Conservation (phyloP, 352 stramenopile species). For the Detonula confervacea region DNA sequence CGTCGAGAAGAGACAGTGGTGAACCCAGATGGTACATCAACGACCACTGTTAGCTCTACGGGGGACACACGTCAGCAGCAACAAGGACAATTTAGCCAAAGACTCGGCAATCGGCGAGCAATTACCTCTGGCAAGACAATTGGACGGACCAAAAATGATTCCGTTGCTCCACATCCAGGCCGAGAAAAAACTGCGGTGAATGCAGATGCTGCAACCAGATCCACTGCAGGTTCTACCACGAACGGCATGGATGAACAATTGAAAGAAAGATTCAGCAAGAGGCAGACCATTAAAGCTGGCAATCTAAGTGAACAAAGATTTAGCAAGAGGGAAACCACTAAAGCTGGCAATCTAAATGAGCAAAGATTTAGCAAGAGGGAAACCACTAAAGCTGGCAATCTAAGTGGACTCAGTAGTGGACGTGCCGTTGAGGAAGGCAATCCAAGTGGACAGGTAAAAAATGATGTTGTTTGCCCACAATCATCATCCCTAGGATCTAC, state of each 20-base stretch:
- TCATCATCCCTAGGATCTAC: neutral
- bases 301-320: neutral
- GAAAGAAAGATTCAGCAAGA: neutral
- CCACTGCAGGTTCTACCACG: too few relatives aligned
- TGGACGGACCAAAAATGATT: conserved; percentile 8
- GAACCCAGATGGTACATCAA: conserved; percentile 43
- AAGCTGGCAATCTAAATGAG: neutral
- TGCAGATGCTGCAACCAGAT: too few relatives aligned
- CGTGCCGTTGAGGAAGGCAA: too few relatives aligned
- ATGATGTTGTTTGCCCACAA: neutral
- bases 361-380: neutral
- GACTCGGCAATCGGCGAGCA: too few relatives aligned
- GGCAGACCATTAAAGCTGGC: neutral
- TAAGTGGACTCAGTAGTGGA: too few relatives aligned
- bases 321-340: neutral
- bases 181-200: too few relatives aligned
- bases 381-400: neutral
- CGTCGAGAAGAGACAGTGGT: conserved; percentile 27
- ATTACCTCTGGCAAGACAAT: neutral
- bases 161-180: neutral
- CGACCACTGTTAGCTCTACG: conserved; percentile 24
- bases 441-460: too few relatives aligned
- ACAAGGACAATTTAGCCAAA: neutral
- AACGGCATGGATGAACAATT: too few relatives aligned
- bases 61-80: conserved; percentile 13